Base-by-base conservation (phyloP, 345 rosid species). In the Citrus unshiu region DNA sequence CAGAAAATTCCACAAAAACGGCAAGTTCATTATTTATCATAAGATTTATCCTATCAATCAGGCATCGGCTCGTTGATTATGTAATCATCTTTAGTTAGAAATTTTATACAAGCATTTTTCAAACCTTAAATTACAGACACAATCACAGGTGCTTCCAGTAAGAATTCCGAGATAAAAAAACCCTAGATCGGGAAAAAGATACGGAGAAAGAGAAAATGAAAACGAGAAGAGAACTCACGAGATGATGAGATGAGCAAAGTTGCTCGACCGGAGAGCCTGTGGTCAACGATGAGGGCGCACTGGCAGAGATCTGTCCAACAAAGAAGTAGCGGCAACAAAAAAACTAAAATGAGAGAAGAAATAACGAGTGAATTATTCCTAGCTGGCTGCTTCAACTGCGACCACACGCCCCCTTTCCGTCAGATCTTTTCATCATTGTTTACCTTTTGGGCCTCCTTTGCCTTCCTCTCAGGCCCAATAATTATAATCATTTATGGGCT, bases 241-340 rank as follows among this genome's bases (percentile, higher is more conserved):
- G 64, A 73, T 34, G 59, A 56, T 21, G 39, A 56, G 63, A 19
- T 1, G 19, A 57, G 9, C 18, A 71, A 35, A 5, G 1, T 21
- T 3, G 49, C 49, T 75, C 62, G 71, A 49, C 65, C 49, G 30
- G 32, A 10, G 60, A 73, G 77, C 32, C 37, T 73, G 34, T 62
- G 70, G 62, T 75, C 78, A 75, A 65, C 51, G 22, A 30, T 0
- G n/a, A 63, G 6, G 70, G 78, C 77, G 60, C 76, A 59, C 37
- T 30, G 40, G 35, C 16, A 73, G 77, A 73, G 68, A 74, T 61
- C 77, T 61, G 18, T 13, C 18, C 16, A 61, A 25, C 39, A 46
- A 4, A 57, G 51, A 35, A 57, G 29, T 2, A 57, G 21, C 16
- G 12, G 58, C 58, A 19, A 54, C 58, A 1, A 46, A 54, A 54